Conservation (phyloP, 768 basidiomycete genomes). For the Lactarius indigo region DNA sequence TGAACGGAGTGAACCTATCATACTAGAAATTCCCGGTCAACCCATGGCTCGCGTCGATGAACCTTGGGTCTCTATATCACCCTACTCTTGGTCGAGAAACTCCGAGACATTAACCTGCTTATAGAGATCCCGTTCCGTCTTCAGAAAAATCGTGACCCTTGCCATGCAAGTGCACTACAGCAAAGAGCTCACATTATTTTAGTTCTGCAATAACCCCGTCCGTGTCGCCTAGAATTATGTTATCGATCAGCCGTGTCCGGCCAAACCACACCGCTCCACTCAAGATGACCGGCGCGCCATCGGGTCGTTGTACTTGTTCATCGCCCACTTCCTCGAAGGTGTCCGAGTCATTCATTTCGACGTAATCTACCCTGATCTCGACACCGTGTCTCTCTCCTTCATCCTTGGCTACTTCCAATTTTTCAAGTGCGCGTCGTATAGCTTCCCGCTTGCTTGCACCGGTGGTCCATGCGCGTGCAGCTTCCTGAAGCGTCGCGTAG, state of each 20-base stretch:
- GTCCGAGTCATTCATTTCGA: conserved; percentile 81
- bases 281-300: conserved; percentile 53
- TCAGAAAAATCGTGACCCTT: neutral
- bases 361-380: conserved; percentile 70
- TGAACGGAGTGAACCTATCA: neutral
- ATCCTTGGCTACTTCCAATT: conserved; percentile 37
- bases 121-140: neutral
- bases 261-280: conserved; percentile 89
- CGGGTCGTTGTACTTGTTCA: conserved; percentile 26
- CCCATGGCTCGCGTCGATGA: too few relatives aligned
- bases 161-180: neutral
- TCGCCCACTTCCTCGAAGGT: conserved; percentile 63
- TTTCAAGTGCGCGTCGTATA: conserved; percentile 40
- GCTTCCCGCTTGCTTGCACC: conserved; percentile 51
- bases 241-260: conserved; percentile 89
- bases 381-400: conserved; percentile 37
- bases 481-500: conserved; percentile 61
- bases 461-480: conserved; percentile 50
- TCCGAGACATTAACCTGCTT: neutral
- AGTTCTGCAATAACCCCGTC: conserved; percentile 33
- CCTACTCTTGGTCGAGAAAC: neutral
- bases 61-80: neutral
- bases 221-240: conserved; percentile 67
- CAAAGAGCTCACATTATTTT: neutral
- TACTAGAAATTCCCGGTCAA: neutral